phyloP scores from a whole-genome alignment of 345 rosid species.

The Sapria himalayana region DNA sequence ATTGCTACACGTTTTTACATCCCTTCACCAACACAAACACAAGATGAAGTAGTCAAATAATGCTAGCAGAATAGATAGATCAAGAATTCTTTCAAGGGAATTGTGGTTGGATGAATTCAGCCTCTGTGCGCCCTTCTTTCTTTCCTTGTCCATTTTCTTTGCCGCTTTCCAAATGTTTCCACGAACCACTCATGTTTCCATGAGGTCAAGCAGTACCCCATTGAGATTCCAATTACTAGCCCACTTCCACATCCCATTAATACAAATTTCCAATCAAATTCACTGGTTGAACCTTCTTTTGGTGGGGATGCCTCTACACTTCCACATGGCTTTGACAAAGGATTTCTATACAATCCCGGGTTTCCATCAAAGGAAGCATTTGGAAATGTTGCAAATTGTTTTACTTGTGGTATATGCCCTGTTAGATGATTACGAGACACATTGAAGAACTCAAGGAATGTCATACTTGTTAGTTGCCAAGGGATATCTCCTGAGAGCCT shows the following conservation, averaged over 20 bases:
- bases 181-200: not conserved
- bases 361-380: not conserved
- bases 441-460: not conserved
- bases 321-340: not conserved
- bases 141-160: not conserved
- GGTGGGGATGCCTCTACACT: not conserved
- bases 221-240: not conserved
- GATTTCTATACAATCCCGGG: not conserved
- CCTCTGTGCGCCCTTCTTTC: not conserved
- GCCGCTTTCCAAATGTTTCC: not conserved
- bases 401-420: not conserved
- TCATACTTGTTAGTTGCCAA: not conserved
- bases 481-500: conserved; percentile 27
- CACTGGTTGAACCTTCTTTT: not conserved
- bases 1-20: too few relatives aligned
- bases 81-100: too few relatives aligned
- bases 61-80: too few relatives aligned
- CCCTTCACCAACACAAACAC: too few relatives aligned
- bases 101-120: not conserved
- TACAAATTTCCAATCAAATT: not conserved
- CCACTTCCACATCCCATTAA: not conserved
- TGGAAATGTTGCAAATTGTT: not conserved
- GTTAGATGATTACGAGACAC: not conserved
- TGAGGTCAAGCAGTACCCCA: not conserved
- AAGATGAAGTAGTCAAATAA: too few relatives aligned